phyloP scores from a whole-genome alignment of 176 grass and related monocot genomes.

The Rhynchospora breviuscula region DNA sequence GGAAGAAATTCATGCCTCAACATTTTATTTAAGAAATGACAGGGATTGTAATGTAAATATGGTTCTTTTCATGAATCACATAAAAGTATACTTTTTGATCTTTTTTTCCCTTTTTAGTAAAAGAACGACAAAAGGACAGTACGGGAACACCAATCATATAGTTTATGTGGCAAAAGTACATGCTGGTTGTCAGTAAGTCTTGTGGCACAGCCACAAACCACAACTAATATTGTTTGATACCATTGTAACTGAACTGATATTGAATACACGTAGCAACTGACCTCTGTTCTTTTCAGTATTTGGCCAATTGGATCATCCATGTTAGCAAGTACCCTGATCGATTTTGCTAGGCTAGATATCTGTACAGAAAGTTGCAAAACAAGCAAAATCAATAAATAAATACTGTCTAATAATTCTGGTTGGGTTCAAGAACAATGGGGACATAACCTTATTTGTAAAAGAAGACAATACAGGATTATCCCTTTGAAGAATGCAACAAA shows the following conservation, averaged over 20 bases:
- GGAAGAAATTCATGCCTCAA: not conserved
- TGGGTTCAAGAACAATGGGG: not conserved
- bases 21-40: not conserved
- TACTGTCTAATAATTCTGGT: constrained; percentile 14
- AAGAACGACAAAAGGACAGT: not conserved
- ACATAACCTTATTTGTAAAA: not conserved
- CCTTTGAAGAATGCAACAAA: not conserved
- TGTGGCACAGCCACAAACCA: not conserved
- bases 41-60: not conserved
- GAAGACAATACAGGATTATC: not conserved
- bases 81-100: not conserved
- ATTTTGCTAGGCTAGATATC: constrained; percentile 90
- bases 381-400: constrained; percentile 2
- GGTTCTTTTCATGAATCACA: not conserved
- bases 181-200: not conserved
- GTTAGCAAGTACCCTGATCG: constrained; percentile 68
- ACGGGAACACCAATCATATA: not conserved
- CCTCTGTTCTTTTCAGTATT: constrained; percentile 73
- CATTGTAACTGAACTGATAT: not conserved
- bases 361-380: constrained; percentile 27
- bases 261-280: constrained; percentile 18
- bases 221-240: not conserved
- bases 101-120: not conserved
- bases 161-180: constrained; percentile 13
- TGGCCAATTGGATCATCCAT: constrained; percentile 90